phyloP scores from a whole-genome alignment of 176 grass and related monocot species.

The Saccharum spontaneum region DNA sequence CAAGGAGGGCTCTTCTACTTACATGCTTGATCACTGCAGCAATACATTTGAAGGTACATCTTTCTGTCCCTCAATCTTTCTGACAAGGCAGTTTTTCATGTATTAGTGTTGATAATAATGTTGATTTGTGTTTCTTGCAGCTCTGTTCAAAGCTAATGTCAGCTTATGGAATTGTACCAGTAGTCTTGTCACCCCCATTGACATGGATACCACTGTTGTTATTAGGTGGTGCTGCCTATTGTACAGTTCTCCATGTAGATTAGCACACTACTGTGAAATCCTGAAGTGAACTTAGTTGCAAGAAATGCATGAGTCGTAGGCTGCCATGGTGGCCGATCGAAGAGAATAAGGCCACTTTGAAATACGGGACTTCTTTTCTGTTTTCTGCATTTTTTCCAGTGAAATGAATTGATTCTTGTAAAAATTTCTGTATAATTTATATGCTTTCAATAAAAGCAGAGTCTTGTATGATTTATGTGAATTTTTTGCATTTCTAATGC shows the following conservation, averaged over 20 bases:
- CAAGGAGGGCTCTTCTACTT: slow-evolving; percentile 49
- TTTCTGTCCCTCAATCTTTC: not conserved
- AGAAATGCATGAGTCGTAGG: too few relatives aligned
- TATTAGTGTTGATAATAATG: not conserved
- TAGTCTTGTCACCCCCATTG: slow-evolving; percentile 65
- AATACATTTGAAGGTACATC: slow-evolving; percentile 65
- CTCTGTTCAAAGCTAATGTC: slow-evolving; percentile 63
- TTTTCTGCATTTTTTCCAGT: too few relatives aligned
- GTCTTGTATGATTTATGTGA: too few relatives aligned
- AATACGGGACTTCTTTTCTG: too few relatives aligned
- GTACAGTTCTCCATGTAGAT: slow-evolving; percentile 38
- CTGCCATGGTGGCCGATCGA: too few relatives aligned
- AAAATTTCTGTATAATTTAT: too few relatives aligned
- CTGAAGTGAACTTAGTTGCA: not conserved
- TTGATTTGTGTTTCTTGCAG: slow-evolving; percentile 40
- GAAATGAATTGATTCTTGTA: too few relatives aligned
- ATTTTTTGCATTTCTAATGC: too few relatives aligned
- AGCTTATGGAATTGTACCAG: slow-evolving; percentile 64
- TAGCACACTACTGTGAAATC: not conserved
- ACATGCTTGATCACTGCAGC: slow-evolving; percentile 37
- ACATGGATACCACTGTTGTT: slow-evolving; percentile 73
- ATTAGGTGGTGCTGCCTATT: slow-evolving; percentile 54
- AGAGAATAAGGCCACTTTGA: too few relatives aligned
- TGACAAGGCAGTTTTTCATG: not conserved
- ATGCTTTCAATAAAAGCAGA: too few relatives aligned